A percentile compares a stretch with the other conserved stretches of the same genome.
Conservation (phyloP, 345 rosid genomes). For the Adansonia digitata region DNA sequence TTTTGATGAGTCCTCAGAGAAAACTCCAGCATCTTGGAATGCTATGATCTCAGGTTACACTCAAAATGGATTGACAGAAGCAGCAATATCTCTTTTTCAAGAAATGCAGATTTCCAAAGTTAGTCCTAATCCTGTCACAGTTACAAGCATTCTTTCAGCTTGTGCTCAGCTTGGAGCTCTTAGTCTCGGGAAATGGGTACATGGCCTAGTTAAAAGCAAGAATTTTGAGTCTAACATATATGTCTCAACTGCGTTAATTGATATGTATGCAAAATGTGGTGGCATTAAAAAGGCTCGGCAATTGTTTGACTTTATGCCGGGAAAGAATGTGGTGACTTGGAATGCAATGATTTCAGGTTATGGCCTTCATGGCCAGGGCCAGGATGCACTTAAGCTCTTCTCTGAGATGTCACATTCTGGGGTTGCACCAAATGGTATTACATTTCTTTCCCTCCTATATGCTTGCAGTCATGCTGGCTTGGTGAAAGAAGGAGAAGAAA, state of each 20-base stretch:
- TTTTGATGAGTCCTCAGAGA: slow-evolving; percentile 50
- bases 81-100: slow-evolving; percentile 52
- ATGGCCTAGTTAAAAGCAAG: slow-evolving; percentile 36
- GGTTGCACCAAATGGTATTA: slow-evolving; percentile 40
- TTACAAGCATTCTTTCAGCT: slow-evolving; percentile 60
- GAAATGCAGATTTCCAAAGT: slow-evolving; percentile 43
- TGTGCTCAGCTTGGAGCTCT: slow-evolving; percentile 68
- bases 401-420: slow-evolving; percentile 42
- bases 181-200: slow-evolving; percentile 59
- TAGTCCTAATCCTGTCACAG: slow-evolving; percentile 49
- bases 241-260: slow-evolving; percentile 62
- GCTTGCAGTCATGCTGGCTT: slow-evolving; percentile 75
- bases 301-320: slow-evolving; percentile 41
- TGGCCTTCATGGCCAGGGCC: slow-evolving; percentile 67
- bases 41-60: slow-evolving; percentile 68
- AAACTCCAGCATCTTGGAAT: slow-evolving; percentile 60
- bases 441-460: slow-evolving; percentile 55
- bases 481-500: slow-evolving; percentile 47
- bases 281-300: slow-evolving; percentile 45
- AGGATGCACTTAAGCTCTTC: slow-evolving; percentile 50
- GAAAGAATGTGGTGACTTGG: slow-evolving; percentile 68
- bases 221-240: slow-evolving; percentile 40
- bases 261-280: slow-evolving; percentile 75
- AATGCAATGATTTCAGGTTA: slow-evolving; percentile 67
- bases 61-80: slow-evolving; percentile 60